Conservation (phyloP, 164 flowering plant genomes). For the Nymphaea colorata region DNA sequence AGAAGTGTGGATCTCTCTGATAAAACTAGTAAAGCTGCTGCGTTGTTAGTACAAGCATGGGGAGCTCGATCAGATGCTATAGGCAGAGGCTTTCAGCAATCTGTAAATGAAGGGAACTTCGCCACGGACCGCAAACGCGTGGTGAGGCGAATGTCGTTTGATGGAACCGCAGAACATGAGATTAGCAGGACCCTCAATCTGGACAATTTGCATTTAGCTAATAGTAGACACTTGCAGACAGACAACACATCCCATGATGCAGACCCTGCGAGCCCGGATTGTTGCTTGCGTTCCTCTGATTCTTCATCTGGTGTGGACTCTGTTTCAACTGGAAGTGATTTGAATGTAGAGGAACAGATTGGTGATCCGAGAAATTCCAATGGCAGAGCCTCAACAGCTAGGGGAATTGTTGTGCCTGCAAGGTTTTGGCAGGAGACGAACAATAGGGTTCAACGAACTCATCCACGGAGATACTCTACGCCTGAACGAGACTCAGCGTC, state of each 20-base stretch:
- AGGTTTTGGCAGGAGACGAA: neutral
- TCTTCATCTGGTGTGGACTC: constrained; percentile 1
- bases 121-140: constrained; percentile 2
- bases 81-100: constrained; percentile 30
- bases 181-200: neutral
- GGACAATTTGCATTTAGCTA: constrained; percentile 15
- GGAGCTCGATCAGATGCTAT: constrained; percentile 36
- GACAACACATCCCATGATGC: neutral
- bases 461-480: neutral
- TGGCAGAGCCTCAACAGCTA: neutral
- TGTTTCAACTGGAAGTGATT: neutral
- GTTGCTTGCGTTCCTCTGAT: neutral
- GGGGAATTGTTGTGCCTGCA: neutral
- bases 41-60: constrained; percentile 22
- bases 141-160: constrained; percentile 15
- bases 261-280: neutral
- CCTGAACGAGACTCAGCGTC: neutral
- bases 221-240: constrained; percentile 11
- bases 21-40: constrained; percentile 18
- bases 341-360: neutral
- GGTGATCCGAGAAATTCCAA: neutral
- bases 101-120: constrained; percentile 24
- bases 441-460: neutral
- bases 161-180: constrained; percentile 19
- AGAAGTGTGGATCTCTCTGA: constrained; percentile 51